Base-by-base conservation (phyloP, 345 rosid genomes). In the Dipteronia sinensis region DNA sequence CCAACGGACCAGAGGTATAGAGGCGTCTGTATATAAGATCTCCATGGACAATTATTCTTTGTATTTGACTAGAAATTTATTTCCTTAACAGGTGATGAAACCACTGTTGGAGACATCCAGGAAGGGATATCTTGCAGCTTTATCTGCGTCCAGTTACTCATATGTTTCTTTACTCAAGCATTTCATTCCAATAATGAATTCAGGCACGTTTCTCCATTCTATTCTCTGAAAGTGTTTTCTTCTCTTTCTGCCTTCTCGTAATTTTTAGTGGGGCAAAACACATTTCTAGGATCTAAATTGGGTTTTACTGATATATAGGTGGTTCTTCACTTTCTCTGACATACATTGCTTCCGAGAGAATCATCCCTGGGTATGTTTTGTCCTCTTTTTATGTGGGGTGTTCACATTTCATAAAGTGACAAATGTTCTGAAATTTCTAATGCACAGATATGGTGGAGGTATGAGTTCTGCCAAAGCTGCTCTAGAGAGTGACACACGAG, bases 391-490 rank as follows among this genome's bases (percentile, higher is more conserved):
- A 65, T 31, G 15, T 29, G 4, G 8, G 46, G 55, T 49, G 42
- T 38, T n/a, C 12, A 20, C 12, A 73, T 75, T 58, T 62, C 62
- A 11, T 67, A 22, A 19, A 49, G 12, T 76, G 62, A 65, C 16
- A 27, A n/a, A n/a, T 6, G 76, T 61, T 34, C 68, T 31, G 44
- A 47, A 53, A 27, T 56, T 7, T 79, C 51, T 63, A 29, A 3
- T 81, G 27, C 69, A 74, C 86, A 96, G 99, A 76, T 96, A 96
- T 10, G 99, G 99, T 82, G 98, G 99, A 73, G 98, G 99, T 63
- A 92, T 96, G 98, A 96, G 97, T 83, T 94, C 99, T 59, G 98
- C 99, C 20, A 96, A 96, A 87, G 92, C 99, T 22, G 98, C 99
- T 27, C 83, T 96, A 49, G 98, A 96, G 85, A 96, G 99, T 79